Evolutionary conservation across 352 stramenopile species (phyloP), one percentile per base, ranked within the genome.

Genomic region (Elongisporangium anandrum): DNA sequence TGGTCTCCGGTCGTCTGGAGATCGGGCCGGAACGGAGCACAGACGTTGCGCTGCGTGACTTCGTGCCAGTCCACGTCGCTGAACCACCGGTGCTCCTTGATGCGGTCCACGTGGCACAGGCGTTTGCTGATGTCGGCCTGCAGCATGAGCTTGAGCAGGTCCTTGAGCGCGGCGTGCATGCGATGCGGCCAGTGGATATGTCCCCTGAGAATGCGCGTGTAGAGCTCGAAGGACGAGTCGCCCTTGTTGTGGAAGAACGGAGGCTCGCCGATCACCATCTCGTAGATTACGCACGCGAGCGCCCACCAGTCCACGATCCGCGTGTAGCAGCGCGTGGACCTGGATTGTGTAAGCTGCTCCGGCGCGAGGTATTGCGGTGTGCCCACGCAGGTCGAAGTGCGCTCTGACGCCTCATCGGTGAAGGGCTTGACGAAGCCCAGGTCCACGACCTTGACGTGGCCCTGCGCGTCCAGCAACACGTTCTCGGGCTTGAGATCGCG

Each of bases 401-500:
- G 78, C 41, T 86, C 75, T 3, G 24, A 34, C 16, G 56, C 65
- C 6, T 22, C 38, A 17, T 63, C 66, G 3, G 41, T 41, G 38
- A 87, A 49, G 17, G 64, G 59, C 54, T 87, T 86, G 49, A 75
- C 65, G 57, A 93, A 90, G 3, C 84, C 81, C 24, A 91, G 75
- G 60, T 93, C 84, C 0, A 90, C 72, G 45, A 92, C 75, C 49
- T 77, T 83, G 49, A 92, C 57, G 59, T 93, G 81, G 1, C 84
- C 84, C 4, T 59, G 45, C 3, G 75, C 70, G 50, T 93, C 84
- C 47, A 98, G 64, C 59, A 97, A 57, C 52, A 98, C 76, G 63
- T 97, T 97, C 57, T 96, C 87, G 4, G 89, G 89, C 68, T 97
- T 97, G 38, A 97, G 70, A 52, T 97, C 88, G 9, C 87, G 74